A percentile compares a stretch with the other conserved stretches of the same genome.
These are phyloP conservation scores for Acacia crassicarpa DNA, from an alignment of 306 rosid genomes.

Conservation along the genomic window DNA sequence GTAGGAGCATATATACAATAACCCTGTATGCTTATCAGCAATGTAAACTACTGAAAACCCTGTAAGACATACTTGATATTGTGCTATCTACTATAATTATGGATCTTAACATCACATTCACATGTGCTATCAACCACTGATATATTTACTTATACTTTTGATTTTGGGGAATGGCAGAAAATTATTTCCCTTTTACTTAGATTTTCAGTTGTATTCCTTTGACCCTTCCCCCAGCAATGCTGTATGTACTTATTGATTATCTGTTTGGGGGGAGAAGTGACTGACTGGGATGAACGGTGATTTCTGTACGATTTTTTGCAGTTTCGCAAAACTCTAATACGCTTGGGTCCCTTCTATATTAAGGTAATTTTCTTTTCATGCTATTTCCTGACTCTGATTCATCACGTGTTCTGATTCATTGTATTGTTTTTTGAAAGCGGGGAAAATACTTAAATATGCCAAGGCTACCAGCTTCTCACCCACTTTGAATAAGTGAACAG, in stretches of 20 bases:
- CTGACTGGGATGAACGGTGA: constrained; percentile 37
- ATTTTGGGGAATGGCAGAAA: not conserved
- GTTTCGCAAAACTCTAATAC: constrained; percentile 95
- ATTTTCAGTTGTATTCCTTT: not conserved
- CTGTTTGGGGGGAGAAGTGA: constrained; percentile 24
- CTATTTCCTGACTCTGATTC: constrained; percentile 22
- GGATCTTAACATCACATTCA: constrained; percentile 5
- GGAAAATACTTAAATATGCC: not conserved
- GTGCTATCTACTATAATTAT: constrained; percentile 14
- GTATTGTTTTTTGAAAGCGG: not conserved
- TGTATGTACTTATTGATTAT: constrained; percentile 28
- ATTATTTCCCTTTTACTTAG: not conserved
- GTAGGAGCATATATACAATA: constrained; percentile 13
- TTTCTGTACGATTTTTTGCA: constrained; percentile 56
- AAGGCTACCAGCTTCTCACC: constrained; percentile 25
- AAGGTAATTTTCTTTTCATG: constrained; percentile 65
- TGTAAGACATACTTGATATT: constrained; percentile 1
- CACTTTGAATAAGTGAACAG: not conserved
- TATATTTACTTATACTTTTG: not conserved
- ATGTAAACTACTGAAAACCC: not conserved
- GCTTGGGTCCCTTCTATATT: constrained; percentile 91
- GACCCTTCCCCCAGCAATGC: constrained; percentile 16
- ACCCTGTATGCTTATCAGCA: not conserved
- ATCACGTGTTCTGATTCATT: constrained; percentile 11
- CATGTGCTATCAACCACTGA: constrained; percentile 13